Evolutionary conservation across 306 rosid species (phyloP).

Genomic region (barrel medic (Medicago truncatula)): MtrunA17r5.0-ANR NC_053045.1:13563001-13563500

Average conservation of each 20-base stretch:
- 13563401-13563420: no score
- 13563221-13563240: neutral
- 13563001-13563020: constrained; percentile 39
- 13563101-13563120: constrained; percentile 51
- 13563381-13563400: no score
- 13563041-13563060: constrained; percentile 44
- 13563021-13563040: constrained; percentile 42
- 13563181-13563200: constrained; percentile 35
- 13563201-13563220: neutral
- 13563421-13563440: no score
- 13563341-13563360: no score
- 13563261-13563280: no score
- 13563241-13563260: neutral
- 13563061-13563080: constrained; percentile 43
- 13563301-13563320: no score
- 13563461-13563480: no score
- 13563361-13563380: no score
- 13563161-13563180: constrained; percentile 61
- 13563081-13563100: constrained; percentile 38
- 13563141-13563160: constrained; percentile 63
- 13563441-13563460: no score
- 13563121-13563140: constrained; percentile 57
- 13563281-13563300: no score
- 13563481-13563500: no score
- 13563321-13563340: no score